Evolutionary conservation across 2,329 filamentous ascomycete species (phyloP), one percentile per base, ranked within the genome.

Genomic region (Pleurostoma richardsiae): DNA sequence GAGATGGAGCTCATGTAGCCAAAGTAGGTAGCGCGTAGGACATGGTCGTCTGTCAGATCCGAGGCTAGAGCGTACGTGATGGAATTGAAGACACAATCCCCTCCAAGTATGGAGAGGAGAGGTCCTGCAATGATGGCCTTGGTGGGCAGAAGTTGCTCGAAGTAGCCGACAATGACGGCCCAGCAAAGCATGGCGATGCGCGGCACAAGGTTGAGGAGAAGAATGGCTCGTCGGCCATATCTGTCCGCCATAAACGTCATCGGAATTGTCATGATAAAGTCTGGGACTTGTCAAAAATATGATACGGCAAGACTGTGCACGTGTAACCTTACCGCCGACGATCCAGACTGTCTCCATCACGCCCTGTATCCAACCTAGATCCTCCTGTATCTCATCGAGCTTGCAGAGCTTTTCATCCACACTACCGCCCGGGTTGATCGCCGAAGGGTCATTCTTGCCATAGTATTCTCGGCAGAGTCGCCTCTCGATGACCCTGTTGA

Each of bases 381-480:
- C 61, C 46, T 71, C 63, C 56, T 81, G 77, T 4, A 82, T 66
- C 10, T 56, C 58, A 47, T 79, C 69, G 7, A 76, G 56, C 55
- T 82, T 82, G 59, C 79, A 82, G 4, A 77, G 56, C 48, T 67
- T 60, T 58, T 82, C 79, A 2, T 70, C 65, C 2, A 82, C 60
- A 27, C 59, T 59, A 4, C 71, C 72, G 44, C 67, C 64, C 0
- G 59, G 40, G 1, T 45, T 51, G 10, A 70, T 57, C 4, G 53
- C 49, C 0, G 61, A 58, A 2, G 70, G 71, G 7, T 77, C 67
- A 3, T 66, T 58, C 6, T 45, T 51, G 10, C 49, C 49, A 54
- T 80, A 82, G 56, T 77, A 70, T 26, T 76, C 71, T 28, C 66
- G 59, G 47, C 79, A 82, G 5, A 77, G 61, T 2, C 72, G 66